Base-by-base conservation (phyloP, 352 stramenopile genomes). In the Globisporangium yorkense region DNA sequence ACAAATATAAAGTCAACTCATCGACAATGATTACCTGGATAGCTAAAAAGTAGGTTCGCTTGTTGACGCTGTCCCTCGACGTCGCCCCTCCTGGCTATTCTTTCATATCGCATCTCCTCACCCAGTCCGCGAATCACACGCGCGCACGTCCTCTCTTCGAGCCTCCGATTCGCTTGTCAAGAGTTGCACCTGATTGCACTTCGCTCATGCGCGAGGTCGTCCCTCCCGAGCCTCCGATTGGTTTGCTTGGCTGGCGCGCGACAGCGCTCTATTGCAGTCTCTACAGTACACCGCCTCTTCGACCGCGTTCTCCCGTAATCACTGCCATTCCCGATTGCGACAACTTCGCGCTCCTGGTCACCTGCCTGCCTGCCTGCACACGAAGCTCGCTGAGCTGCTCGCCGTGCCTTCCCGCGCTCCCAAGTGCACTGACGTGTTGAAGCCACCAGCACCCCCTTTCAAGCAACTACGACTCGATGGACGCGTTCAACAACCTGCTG, bases 401-500 rank as follows among this genome's bases (percentile, higher is more conserved):
- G 33, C 9, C 33, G 33, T 37, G 5, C 8, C 31, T 10, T 9
- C 31, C 31, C 31, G 31, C 31, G 8, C 31, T 9, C 5, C 31
- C 31, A 10, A 7, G 31, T 7, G 5, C 2, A 12, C 33, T 39
- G 33, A 39, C 37, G 37, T 43, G 37, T 43, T 43, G 37, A 43
- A 43, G 37, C 37, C 37, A 1, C 37, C 37, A 13, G 24, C 37
- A 2, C 12, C 37, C 37, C 33, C 33, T 37, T 37, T 10, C 33
- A 37, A 37, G 33, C 33, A 37, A 27, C 24, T 27, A 27, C 24
- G 24, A 27, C 37, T 65, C 61, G 48, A 91, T 91, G 81, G 79
- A 91, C 63, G 73, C 73, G 46, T 89, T 91, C 65, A 77, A 91
- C 59, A 91, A 91, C 63, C 62, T 91, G 33, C 68, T 91, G 47